These are phyloP conservation scores for Plenodomus biglobosus DNA, from an alignment of 2,329 filamentous ascomycete genomes.

Conservation along the genomic window DNA sequence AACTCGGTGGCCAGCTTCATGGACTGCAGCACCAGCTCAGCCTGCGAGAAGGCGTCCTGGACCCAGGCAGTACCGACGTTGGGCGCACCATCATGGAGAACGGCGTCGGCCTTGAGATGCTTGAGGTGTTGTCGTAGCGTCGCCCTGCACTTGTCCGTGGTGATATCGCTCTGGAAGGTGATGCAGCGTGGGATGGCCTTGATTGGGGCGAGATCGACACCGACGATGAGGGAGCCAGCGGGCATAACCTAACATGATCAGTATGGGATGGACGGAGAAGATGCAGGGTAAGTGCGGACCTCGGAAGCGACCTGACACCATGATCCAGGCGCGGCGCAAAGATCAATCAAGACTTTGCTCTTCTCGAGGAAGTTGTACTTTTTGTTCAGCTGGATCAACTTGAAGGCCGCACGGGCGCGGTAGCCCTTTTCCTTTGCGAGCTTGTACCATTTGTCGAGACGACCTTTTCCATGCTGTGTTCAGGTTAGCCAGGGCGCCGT, in stretches of 20 bases:
- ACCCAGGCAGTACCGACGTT: constrained; percentile 98
- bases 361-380: constrained; percentile 98
- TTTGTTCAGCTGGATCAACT: constrained; percentile 97
- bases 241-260: constrained; percentile 68
- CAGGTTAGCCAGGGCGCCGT: constrained; percentile 24
- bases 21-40: constrained; percentile 84
- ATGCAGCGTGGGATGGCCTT: constrained; percentile 94
- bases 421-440: constrained; percentile 99
- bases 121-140: constrained; percentile 89
- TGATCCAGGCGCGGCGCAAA: constrained; percentile 87
- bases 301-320: constrained; percentile 73
- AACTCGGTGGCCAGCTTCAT: constrained; percentile 96
- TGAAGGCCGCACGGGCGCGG: constrained; percentile 92
- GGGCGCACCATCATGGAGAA: constrained; percentile 94
- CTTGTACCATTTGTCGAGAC: constrained; percentile 98
- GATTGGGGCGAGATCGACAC: constrained; percentile 92
- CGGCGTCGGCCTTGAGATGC: constrained; percentile 93
- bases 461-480: constrained; percentile 81
- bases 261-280: not conserved
- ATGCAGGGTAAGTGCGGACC: constrained; percentile 59
- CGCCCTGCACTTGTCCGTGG: constrained; percentile 90
- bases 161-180: constrained; percentile 96
- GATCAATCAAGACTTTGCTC: constrained; percentile 93
- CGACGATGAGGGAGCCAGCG: constrained; percentile 82
- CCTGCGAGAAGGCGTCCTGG: constrained; percentile 97